Conservation (phyloP, 805 yeast genomes). For the Kodamaea sagamina region DNA sequence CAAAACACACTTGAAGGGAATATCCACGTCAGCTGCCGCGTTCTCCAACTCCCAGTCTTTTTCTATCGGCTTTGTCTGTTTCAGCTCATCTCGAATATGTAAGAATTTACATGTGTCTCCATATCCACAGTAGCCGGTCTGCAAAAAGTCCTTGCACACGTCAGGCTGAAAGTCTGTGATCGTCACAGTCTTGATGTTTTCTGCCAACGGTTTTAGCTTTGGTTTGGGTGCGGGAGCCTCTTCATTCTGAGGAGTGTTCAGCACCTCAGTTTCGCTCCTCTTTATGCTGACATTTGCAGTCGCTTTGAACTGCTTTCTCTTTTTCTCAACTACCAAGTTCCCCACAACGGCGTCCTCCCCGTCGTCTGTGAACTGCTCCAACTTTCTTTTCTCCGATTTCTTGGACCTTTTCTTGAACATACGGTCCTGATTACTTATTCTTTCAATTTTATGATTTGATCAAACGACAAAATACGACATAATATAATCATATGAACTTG, state of each 20-base stretch:
- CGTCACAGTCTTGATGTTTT: conserved; percentile 60
- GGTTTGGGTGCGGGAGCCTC: conserved; percentile 11
- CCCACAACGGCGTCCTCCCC: not conserved
- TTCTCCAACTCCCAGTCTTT: conserved; percentile 65
- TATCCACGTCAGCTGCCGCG: conserved; percentile 22
- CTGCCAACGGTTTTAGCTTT: conserved; percentile 32
- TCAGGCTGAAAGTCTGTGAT: conserved; percentile 88
- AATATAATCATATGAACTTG: not conserved
- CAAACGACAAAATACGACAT: conserved; percentile 4
- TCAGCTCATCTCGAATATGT: conserved; percentile 85
- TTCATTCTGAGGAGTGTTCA: conserved; percentile 9
- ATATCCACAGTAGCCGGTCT: conserved; percentile 94
- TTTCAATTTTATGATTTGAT: not conserved
- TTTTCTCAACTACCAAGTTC: conserved; percentile 1
- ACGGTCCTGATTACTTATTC: not conserved
- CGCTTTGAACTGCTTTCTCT: conserved; percentile 7
- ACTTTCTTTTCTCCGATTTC: conserved; percentile 12
- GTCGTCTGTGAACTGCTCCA: conserved; percentile 10
- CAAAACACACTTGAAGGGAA: conserved; percentile 63
- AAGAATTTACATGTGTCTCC: conserved; percentile 96
- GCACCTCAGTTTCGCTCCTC: not conserved
- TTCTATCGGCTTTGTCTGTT: conserved; percentile 62
- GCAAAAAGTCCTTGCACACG: conserved; percentile 86
- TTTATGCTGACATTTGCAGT: not conserved
- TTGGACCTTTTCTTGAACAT: conserved; percentile 18